Percentiles rank a stretch among this genome's conserved stretches.
These are phyloP conservation scores for Pelargonium australe DNA, from an alignment of 441 rosid species.

Conservation along the genomic window DNA sequence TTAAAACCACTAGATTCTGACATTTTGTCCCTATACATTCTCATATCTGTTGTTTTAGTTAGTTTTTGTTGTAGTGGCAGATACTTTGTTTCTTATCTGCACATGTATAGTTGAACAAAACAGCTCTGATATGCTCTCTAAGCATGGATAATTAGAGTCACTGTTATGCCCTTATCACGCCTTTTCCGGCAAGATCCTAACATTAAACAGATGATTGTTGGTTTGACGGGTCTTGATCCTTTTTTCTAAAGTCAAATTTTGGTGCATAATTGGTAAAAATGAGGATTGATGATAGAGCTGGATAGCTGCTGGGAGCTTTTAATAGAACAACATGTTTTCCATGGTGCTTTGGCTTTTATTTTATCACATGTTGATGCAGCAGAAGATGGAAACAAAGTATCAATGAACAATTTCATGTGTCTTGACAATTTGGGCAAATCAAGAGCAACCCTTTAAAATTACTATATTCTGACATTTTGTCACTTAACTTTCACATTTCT, in stretches of 20 bases:
- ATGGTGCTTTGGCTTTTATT: not conserved
- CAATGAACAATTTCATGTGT: not conserved
- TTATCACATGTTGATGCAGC: not conserved
- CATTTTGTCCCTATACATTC: not conserved
- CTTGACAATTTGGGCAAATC: not conserved
- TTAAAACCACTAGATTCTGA: not conserved
- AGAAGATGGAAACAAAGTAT: not conserved
- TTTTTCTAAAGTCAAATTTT: too few species aligned
- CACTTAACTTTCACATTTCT: not conserved
- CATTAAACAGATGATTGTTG: too few species aligned
- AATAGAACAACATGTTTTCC: not conserved
- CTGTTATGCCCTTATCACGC: too few species aligned
- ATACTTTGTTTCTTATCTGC: not conserved
- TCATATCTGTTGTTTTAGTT: not conserved
- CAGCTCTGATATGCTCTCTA: too few species aligned
- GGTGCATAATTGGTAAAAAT: not conserved
- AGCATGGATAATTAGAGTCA: too few species aligned
- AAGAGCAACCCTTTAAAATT: not conserved
- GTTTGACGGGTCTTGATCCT: too few species aligned
- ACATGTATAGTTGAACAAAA: not conserved
- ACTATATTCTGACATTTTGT: not conserved
- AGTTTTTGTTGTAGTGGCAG: not conserved
- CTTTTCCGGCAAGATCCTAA: too few species aligned
- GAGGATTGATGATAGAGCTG: not conserved
- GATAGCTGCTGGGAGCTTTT: not conserved